These are phyloP conservation scores for Candida lessepsii DNA, from an alignment of 805 yeast species.

Conservation along the genomic window DNA sequence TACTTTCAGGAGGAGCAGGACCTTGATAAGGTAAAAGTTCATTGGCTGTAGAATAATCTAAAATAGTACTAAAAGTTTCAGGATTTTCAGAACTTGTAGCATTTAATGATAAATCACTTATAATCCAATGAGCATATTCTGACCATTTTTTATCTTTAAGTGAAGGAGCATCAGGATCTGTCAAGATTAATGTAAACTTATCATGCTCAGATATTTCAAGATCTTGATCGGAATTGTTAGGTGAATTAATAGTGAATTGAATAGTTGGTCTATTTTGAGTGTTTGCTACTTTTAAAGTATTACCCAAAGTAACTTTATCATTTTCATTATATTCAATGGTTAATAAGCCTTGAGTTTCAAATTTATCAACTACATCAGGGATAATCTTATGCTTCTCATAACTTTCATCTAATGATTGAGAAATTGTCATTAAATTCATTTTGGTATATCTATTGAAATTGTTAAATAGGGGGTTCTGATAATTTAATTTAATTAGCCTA, in stretches of 20 bases:
- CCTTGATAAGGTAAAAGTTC: slow-evolving; percentile 63
- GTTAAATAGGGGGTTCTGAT: background rate
- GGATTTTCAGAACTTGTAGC: slow-evolving; percentile 18
- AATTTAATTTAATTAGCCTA: slow-evolving; percentile 3
- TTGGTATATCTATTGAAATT: slow-evolving; percentile 12
- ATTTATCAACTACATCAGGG: slow-evolving; percentile 53
- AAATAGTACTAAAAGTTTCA: slow-evolving; percentile 26
- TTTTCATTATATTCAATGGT: slow-evolving; percentile 57
- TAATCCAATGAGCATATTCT: slow-evolving; percentile 77
- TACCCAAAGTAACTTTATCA: slow-evolving; percentile 77
- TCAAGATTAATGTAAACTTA: slow-evolving; percentile 70
- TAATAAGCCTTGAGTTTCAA: slow-evolving; percentile 53
- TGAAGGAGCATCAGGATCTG: slow-evolving; percentile 95
- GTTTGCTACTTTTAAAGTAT: slow-evolving; percentile 59
- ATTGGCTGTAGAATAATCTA: slow-evolving; percentile 37
- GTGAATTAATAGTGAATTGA: slow-evolving; percentile 59
- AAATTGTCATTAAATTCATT: slow-evolving; percentile 51
- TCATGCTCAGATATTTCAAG: slow-evolving; percentile 45
- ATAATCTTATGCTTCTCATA: slow-evolving; percentile 47
- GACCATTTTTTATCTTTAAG: slow-evolving; percentile 82
- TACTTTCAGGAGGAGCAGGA: slow-evolving; percentile 87
- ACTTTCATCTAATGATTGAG: slow-evolving; percentile 54
- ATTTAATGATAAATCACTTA: slow-evolving; percentile 49
- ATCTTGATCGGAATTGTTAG: slow-evolving; percentile 36
- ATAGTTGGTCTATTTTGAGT: slow-evolving; percentile 69